Evolutionary conservation across 345 rosid genomes (phyloP).

Genomic region (Dipteronia dyeriana): DNA sequence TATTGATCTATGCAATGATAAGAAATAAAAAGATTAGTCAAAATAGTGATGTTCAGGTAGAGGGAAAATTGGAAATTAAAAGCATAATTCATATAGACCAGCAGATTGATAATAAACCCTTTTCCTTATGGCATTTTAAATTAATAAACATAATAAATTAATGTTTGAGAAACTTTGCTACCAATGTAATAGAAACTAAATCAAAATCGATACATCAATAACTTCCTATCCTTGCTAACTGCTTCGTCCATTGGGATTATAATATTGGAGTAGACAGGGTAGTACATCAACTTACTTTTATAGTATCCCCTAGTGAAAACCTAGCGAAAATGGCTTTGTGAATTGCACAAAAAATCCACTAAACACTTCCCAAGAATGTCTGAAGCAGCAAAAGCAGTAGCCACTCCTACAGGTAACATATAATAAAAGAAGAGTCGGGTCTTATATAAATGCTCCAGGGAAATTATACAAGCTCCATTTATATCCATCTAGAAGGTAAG

Average conservation of each 20-base stretch:
- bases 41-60: no score
- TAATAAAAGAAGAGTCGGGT: not conserved
- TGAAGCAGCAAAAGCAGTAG: conserved; percentile 94
- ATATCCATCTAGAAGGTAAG: not conserved
- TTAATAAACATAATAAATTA: not conserved
- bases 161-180: conserved; percentile 2
- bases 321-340: conserved; percentile 84
- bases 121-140: not conserved
- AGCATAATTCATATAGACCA: not conserved
- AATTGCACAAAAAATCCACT: conserved; percentile 90
- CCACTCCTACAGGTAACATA: conserved; percentile 65
- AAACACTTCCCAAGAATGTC: conserved; percentile 91
- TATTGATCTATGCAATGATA: not conserved
- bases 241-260: not conserved
- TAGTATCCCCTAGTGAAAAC: conserved; percentile 96
- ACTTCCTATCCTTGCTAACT: not conserved
- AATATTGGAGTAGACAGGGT: not conserved
- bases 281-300: conserved; percentile 65
- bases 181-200: not conserved
- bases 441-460: not conserved
- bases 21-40: not conserved
- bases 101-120: not conserved
- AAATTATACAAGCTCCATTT: not conserved
- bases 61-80: no score
- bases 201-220: not conserved